Percentiles rank a stretch among this genome's conserved stretches.
Conservation (phyloP, 148 eudicot genomes). For the Talinum fruticosum region DNA sequence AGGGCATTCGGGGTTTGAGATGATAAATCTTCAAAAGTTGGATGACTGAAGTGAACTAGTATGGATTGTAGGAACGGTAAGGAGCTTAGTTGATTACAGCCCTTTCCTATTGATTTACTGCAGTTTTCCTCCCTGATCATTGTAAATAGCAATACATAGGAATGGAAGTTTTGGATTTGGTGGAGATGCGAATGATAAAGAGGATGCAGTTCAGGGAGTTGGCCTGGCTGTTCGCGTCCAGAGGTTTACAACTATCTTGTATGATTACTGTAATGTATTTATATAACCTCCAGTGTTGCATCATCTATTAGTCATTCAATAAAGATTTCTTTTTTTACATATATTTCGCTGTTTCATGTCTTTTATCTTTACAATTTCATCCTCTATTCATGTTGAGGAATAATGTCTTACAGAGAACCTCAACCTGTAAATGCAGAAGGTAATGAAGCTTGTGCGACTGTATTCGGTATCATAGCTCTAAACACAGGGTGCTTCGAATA, state of each 20-base stretch:
- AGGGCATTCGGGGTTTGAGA: slow-evolving; percentile 22
- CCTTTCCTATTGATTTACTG: not conserved
- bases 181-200: not conserved
- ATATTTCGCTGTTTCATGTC: not conserved
- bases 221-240: not conserved
- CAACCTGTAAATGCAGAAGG: not conserved
- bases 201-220: not conserved
- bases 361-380: not conserved
- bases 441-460: not conserved
- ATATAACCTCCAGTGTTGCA: not conserved
- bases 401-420: not conserved
- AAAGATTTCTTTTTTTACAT: not conserved
- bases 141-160: not conserved
- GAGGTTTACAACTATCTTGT: not conserved
- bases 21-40: not conserved
- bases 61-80: not conserved
- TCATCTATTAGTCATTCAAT: not conserved
- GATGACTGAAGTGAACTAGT: not conserved
- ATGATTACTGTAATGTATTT: not conserved
- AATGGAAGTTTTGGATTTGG: not conserved
- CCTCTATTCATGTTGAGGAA: not conserved
- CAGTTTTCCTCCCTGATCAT: not conserved
- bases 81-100: not conserved
- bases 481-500: not conserved
- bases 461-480: not conserved